Percentiles rank a stretch among this genome's conserved stretches.
These are phyloP conservation scores for Eudorina sp. DNA, from an alignment of 139 green algal genomes.

Conservation along the genomic window DNA sequence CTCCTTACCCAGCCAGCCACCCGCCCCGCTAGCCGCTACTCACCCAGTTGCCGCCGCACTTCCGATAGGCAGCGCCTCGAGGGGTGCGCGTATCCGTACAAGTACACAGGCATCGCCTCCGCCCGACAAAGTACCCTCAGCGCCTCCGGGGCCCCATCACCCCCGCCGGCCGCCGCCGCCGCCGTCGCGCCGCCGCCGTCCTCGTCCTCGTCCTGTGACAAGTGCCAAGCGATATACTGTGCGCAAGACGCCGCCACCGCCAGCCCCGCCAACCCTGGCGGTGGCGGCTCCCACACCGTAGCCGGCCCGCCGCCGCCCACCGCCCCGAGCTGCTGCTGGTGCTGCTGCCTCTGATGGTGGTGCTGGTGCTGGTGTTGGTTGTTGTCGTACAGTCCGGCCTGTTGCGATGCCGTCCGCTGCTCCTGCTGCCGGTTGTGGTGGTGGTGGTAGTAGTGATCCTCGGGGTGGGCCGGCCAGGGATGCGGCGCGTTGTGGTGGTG, in stretches of 20 bases:
- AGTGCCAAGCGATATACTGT: background rate
- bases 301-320: background rate
- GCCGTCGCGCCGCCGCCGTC: background rate
- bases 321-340: background rate
- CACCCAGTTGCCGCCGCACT: slow-evolving; percentile 69
- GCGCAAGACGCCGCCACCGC: slow-evolving; percentile 14
- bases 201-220: background rate
- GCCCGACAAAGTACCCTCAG: background rate
- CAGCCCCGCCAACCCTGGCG: background rate
- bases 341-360: background rate
- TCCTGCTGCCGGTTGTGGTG: background rate
- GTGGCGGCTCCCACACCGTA: slow-evolving; percentile 23
- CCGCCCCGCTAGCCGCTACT: background rate
- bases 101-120: slow-evolving; percentile 69
- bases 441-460: background rate
- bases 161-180: background rate
- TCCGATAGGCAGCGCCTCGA: slow-evolving; percentile 64
- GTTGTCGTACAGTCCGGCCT: background rate
- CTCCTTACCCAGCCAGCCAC: too few species aligned
- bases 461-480: background rate
- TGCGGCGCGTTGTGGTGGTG: background rate
- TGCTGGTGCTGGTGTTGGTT: slow-evolving; percentile 2
- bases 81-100: slow-evolving; percentile 76
- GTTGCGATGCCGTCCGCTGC: background rate
- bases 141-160: background rate